Conservation (phyloP, 2,329 filamentous ascomycete species). For the Diaporthe sp. region DNA sequence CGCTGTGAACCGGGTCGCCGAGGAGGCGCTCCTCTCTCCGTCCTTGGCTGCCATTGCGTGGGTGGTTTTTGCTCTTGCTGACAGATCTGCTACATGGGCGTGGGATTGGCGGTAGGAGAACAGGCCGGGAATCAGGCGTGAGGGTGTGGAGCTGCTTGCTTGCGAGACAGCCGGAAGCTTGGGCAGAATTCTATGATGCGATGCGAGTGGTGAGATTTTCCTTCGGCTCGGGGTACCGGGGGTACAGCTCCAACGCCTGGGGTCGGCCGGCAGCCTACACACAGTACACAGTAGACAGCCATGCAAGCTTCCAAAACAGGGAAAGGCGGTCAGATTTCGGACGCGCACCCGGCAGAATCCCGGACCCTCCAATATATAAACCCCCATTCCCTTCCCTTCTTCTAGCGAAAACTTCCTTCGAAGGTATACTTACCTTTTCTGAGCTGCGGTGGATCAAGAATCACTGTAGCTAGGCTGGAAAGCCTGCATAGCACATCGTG, state of each 20-base stretch:
- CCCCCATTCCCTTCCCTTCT: background rate
- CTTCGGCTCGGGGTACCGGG: conserved; percentile 18
- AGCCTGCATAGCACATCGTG: conserved; percentile 38
- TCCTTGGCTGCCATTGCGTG: conserved; percentile 38
- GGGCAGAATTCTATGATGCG: conserved; percentile 27
- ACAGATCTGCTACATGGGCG: background rate
- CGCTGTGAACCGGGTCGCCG: conserved; percentile 84
- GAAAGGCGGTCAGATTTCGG: conserved; percentile 19
- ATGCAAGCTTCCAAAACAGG: background rate
- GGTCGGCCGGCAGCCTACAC: conserved; percentile 6
- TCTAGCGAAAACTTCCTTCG: background rate
- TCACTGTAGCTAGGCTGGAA: conserved; percentile 12
- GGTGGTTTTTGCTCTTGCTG: background rate
- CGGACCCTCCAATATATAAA: background rate
- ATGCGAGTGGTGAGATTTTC: conserved; percentile 37
- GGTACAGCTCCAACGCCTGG: conserved; percentile 7
- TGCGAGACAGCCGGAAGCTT: background rate
- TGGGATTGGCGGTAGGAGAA: background rate
- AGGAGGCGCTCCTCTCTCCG: conserved; percentile 74
- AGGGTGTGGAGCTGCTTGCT: conserved; percentile 20
- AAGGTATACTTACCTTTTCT: conserved; percentile 21
- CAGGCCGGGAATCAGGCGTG: background rate
- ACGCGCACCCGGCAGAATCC: conserved; percentile 16
- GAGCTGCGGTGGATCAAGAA: conserved; percentile 20
- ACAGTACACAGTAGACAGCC: background rate